These are phyloP conservation scores for Lyophyllum atratum DNA, from an alignment of 768 basidiomycete species.

Conservation along the genomic window DNA sequence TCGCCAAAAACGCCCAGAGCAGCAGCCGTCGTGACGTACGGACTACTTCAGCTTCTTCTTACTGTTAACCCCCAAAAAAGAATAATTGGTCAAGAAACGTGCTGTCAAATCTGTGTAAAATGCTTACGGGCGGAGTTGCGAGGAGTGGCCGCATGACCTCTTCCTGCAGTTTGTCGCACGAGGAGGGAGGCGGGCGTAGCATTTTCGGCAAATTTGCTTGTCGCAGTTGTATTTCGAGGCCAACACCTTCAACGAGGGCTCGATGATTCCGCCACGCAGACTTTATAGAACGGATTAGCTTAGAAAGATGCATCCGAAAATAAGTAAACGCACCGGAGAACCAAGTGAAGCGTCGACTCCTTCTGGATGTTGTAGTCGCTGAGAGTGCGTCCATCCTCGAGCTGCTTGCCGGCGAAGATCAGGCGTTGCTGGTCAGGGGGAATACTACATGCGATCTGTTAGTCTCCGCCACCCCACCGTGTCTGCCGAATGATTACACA, in stretches of 20 bases:
- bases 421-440: conserved; percentile 95
- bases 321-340: conserved; percentile 74
- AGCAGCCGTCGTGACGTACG: neutral
- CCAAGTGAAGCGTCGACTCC: conserved; percentile 96
- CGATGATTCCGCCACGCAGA: conserved; percentile 98
- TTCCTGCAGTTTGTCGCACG: conserved; percentile 99
- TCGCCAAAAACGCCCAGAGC: neutral
- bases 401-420: conserved; percentile 97
- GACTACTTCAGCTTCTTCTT: conserved; percentile 27
- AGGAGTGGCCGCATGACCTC: conserved; percentile 87
- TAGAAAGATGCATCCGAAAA: neutral
- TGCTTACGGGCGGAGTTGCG: conserved; percentile 88
- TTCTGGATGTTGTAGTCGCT: conserved; percentile 99
- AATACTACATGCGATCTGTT: conserved; percentile 50
- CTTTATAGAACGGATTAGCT: conserved; percentile 34
- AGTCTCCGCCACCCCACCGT: neutral
- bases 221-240: conserved; percentile 99
- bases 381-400: conserved; percentile 96
- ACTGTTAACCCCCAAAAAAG: neutral
- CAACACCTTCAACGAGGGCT: conserved; percentile 96
- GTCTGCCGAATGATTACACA: conserved; percentile 21
- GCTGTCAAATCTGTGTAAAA: too few relatives aligned
- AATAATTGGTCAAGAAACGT: neutral
- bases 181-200: conserved; percentile 98
- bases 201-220: conserved; percentile 99